Evolutionary conservation across 2,329 filamentous ascomycete genomes (phyloP), one percentile per base, ranked within the genome.

Genomic region (Verticillium nubilum): DNA sequence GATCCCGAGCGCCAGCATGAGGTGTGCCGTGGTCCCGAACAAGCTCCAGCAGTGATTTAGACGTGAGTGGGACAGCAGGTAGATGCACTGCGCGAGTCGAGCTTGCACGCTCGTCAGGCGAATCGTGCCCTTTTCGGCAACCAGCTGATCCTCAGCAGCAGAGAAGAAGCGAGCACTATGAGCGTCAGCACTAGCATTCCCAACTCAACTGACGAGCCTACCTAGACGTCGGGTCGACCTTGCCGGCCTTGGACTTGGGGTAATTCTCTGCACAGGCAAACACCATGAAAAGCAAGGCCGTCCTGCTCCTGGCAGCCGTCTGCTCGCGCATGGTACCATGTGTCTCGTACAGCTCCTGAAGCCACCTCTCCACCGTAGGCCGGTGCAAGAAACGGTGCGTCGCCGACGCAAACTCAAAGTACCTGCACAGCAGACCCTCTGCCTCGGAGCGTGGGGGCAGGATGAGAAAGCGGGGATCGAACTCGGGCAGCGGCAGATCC

Each of bases 401-500:
- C 1, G 83, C 80, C 57, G 81, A 80, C 1, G 80, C 80, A 64
- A 80, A 82, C 57, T 83, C 81, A 63, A 85, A 84, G 58, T 84
- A 84, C 4, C 80, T 70, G 28, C 76, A 73, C 0, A 84, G 69
- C 25, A 85, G 56, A 1, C 64, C 62, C 50, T 69, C 64, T 5
- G 69, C 67, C 23, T 69, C 69, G 12, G 73, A 67, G 42, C 72
- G 70, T 33, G 79, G 61, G 25, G 76, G 72, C 67, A 83, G 61
- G 65, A 76, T 65, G 64, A 76, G 73, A 28, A 72, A 71, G 15
- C 68, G 65, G 6, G 74, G 69, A 10, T 73, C 70, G 28, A 69
- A 69, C 1, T 73, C 72, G 1, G 73, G 72, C 33, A 82, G 76
- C 2, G 79, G 80, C 35, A 76, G 77, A 63, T 83, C 81, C 0